Evolutionary conservation across 768 basidiomycete species (phyloP).

Genomic region (Psilocybe cyanescens): DNA sequence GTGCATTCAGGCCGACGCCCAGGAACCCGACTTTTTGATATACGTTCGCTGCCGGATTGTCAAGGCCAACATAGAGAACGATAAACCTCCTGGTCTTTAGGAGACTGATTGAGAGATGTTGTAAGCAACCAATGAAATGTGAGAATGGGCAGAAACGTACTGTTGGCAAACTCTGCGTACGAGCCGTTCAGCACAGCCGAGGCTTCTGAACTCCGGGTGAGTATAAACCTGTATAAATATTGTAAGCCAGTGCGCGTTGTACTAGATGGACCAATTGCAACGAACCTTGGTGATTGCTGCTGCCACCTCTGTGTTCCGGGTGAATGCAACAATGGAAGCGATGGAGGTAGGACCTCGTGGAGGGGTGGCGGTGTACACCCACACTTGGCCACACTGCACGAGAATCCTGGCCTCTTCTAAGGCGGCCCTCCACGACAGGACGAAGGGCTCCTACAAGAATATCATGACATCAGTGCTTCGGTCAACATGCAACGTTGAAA

Average conservation of each 20-base stretch:
- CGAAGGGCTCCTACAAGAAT: conserved; percentile 55
- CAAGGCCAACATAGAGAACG: conserved; percentile 68
- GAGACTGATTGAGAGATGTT: conserved; percentile 24
- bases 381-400: conserved; percentile 51
- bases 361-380: conserved; percentile 51
- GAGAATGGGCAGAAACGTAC: conserved; percentile 38
- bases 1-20: conserved; percentile 42
- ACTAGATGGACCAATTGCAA: background rate
- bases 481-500: background rate
- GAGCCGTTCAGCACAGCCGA: conserved; percentile 64
- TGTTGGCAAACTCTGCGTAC: conserved; percentile 58
- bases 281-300: conserved; percentile 65
- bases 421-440: conserved; percentile 45
- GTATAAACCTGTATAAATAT: conserved; percentile 53
- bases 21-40: conserved; percentile 72
- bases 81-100: conserved; percentile 35
- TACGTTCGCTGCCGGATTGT: conserved; percentile 54
- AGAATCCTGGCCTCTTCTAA: conserved; percentile 52
- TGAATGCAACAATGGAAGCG: conserved; percentile 71
- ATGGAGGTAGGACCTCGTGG: conserved; percentile 35
- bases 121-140: background rate
- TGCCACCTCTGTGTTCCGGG: conserved; percentile 58
- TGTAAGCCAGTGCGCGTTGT: background rate
- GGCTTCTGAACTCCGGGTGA: conserved; percentile 49
- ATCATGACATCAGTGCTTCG: conserved; percentile 1